Evolutionary conservation across 2,329 filamentous ascomycete species (phyloP).

Genomic region (Cercospora zeina): DNA sequence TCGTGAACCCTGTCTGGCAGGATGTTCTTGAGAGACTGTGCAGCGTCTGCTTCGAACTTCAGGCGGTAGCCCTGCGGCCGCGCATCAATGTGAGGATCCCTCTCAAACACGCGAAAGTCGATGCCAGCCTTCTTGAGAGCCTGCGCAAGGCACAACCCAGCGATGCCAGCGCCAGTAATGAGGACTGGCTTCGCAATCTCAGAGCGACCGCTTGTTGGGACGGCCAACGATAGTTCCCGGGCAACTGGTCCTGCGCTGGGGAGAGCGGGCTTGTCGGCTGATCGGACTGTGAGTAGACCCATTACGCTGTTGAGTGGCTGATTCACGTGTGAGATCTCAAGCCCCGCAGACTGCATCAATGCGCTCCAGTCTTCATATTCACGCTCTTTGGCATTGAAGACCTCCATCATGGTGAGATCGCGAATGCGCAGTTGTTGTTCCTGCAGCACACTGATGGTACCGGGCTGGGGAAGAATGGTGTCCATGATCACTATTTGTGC

Average conservation of each 20-base stretch:
- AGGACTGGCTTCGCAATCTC: slow-evolving; percentile 18
- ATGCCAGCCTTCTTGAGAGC: slow-evolving; percentile 29
- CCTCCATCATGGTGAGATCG: slow-evolving; percentile 33
- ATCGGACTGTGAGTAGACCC: slow-evolving; percentile 23
- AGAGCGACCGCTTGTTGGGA: not conserved
- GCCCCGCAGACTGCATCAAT: slow-evolving; percentile 17
- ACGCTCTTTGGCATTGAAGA: slow-evolving; percentile 33
- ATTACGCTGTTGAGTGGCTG: slow-evolving; percentile 27
- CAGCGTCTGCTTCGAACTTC: slow-evolving; percentile 29
- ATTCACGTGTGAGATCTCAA: slow-evolving; percentile 21
- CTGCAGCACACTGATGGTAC: slow-evolving; percentile 23
- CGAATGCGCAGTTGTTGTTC: slow-evolving; percentile 28
- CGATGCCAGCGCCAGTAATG: slow-evolving; percentile 32
- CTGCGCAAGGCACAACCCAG: slow-evolving; percentile 32
- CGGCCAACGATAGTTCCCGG: not conserved
- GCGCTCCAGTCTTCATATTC: slow-evolving; percentile 31
- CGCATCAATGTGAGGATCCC: slow-evolving; percentile 26
- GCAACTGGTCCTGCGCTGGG: not conserved
- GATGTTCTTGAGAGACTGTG: slow-evolving; percentile 26
- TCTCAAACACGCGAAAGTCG: slow-evolving; percentile 28
- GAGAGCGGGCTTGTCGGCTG: not conserved
- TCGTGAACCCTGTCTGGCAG: slow-evolving; percentile 26
- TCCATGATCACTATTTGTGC: slow-evolving; percentile 35
- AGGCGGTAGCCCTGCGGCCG: slow-evolving; percentile 32
- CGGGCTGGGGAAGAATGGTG: slow-evolving; percentile 25